Base-by-base conservation (phyloP, 441 rosid genomes). In the Sinapis alba region DNA sequence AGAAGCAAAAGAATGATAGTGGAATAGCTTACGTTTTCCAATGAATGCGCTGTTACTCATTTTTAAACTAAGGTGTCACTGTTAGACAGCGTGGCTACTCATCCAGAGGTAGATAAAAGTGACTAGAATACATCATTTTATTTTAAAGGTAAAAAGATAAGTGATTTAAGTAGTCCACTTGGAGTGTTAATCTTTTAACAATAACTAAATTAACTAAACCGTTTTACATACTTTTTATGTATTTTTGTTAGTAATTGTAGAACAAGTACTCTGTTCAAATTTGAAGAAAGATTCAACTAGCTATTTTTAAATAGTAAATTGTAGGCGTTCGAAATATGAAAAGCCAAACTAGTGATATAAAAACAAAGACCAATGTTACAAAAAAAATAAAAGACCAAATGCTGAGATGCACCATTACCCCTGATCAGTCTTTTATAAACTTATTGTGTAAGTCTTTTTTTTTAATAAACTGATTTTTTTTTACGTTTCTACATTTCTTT, bases 301-400 rank as follows among this genome's bases (percentile, higher is more conserved):
- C 45, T 23, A 9, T 5, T 54, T 54, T 65, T 3, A n/a, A 43
- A 45, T 16, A n/a, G 19, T n/a, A 45, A 7, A 15, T 8, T 15
- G n/a, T 38, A 38, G 45, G 45, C 45, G 4, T 45, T 15, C 6
- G 8, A 45, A 45, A 15, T 45, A 45, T 45, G 2, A n/a, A 16
- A 7, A 21, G 2, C 10, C 3, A 16, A 41, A 62, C 4, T 19
- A 23, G 62, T 62, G 19, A 69, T 62, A 32, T 56, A 27, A 69
- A 41, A 62, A 69, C 71, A 70, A 76, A 76, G 66, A 62, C 74
- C 62, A 47, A 67, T n/a, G n/a, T n/a, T n/a, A n/a, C n/a, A n/a
- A n/a, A n/a, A n/a, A n/a, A n/a, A n/a, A n/a, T n/a, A n/a, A 70
- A 76, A 76, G 66, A 62, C 74, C 62, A 47, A 67, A 41, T 13